Conservation (phyloP, 2,329 filamentous ascomycete species). For the Rosellinia necatrix region DNA sequence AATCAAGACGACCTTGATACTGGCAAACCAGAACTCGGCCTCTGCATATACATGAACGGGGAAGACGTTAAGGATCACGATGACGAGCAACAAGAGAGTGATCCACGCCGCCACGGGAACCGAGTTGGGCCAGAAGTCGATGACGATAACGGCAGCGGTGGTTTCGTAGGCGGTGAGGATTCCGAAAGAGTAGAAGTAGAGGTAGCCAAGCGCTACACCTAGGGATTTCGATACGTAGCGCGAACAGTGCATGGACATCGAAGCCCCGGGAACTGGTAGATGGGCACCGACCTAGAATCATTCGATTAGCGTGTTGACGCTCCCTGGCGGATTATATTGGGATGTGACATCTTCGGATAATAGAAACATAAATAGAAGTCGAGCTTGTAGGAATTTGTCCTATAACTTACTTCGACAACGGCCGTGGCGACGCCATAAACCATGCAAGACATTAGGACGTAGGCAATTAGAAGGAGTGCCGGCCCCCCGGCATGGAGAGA, state of each 20-base stretch:
- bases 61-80: not conserved
- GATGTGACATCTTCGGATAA: no score
- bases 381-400: no score
- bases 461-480: no score
- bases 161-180: not conserved
- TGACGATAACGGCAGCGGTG: not conserved
- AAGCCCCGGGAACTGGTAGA: not conserved
- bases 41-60: not conserved
- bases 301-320: no score
- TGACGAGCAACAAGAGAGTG: not conserved
- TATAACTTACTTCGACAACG: no score
- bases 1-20: not conserved
- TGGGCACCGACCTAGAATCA: not conserved
- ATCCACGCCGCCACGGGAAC: not conserved
- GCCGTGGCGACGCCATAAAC: no score
- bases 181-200: not conserved
- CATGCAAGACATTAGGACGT: no score
- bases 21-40: not conserved
- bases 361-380: no score
- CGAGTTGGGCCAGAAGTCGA: not conserved
- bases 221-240: not conserved
- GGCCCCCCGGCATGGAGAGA: no score
- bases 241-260: not conserved
- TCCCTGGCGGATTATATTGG: no score
- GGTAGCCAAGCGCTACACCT: not conserved